Conservation (phyloP, 257 asterid species). For the Salvia miltiorrhiza region DNA sequence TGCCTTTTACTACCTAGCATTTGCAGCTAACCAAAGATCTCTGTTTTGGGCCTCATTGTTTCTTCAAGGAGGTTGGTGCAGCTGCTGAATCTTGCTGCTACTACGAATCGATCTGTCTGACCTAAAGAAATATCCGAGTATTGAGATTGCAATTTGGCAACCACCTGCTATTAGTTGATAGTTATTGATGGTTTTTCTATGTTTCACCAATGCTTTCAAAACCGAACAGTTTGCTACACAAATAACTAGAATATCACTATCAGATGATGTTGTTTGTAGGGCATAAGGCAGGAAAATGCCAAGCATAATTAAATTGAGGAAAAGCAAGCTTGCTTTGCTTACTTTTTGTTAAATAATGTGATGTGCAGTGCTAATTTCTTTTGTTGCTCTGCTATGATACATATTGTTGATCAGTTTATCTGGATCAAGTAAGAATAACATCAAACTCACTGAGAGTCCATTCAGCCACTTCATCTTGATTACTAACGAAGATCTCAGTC, state of each 20-base stretch:
- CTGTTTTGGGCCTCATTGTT: background rate
- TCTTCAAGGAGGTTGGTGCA: background rate
- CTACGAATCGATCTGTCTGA: background rate
- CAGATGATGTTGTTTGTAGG: background rate
- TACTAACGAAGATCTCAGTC: conserved; percentile 67
- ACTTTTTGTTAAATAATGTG: background rate
- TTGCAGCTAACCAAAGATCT: background rate
- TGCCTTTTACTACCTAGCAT: background rate
- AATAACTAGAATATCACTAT: background rate
- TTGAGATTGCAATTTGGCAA: background rate
- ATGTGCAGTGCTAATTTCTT: background rate
- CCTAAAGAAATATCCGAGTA: background rate
- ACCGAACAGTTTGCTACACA: background rate
- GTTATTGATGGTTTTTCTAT: background rate
- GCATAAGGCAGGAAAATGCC: background rate
- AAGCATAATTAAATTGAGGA: background rate
- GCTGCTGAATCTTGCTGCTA: background rate
- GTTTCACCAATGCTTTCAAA: background rate
- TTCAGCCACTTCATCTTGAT: conserved; percentile 65
- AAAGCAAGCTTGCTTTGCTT: conserved; percentile 6
- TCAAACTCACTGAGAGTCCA: conserved; percentile 71
- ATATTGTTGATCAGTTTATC: background rate
- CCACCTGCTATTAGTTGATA: background rate
- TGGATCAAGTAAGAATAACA: conserved; percentile 43
- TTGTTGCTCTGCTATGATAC: background rate